Evolutionary conservation across 1,284 basidiomycete species (phyloP).

Genomic region (Rhodotorula sp.): DNA sequence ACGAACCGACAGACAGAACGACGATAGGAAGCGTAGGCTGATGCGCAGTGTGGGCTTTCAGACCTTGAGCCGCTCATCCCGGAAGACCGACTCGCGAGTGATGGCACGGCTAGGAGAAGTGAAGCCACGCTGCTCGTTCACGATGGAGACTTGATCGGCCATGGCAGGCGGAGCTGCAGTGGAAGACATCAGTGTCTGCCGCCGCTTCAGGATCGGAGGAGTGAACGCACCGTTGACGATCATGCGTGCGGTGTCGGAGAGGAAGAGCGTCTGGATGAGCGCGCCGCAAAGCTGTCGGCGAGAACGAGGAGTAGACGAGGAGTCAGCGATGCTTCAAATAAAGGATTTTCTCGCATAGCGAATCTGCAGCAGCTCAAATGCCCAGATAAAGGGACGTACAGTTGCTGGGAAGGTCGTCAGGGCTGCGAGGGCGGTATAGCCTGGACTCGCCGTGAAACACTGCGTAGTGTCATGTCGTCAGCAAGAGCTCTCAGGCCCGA

Average conservation of each 20-base stretch:
- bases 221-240: constrained; percentile 23
- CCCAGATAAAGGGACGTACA: not conserved
- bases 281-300: constrained; percentile 17
- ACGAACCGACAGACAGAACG: no score
- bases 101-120: constrained; percentile 14
- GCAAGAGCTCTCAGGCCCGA: not conserved
- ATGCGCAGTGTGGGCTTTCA: no score
- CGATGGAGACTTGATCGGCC: constrained; percentile 12
- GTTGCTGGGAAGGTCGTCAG: constrained; percentile 33
- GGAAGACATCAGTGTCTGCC: not conserved
- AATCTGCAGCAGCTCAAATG: no score
- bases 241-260: constrained; percentile 28
- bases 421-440: constrained; percentile 36
- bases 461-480: not conserved
- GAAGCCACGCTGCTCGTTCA: constrained; percentile 31
- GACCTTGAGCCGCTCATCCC: not conserved
- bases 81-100: constrained; percentile 31
- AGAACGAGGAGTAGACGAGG: not conserved
- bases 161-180: constrained; percentile 9
- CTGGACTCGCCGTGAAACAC: constrained; percentile 36
- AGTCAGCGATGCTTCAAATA: not conserved
- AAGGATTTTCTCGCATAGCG: no score
- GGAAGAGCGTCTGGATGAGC: constrained; percentile 35
- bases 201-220: not conserved
- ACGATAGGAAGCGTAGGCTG: no score